Base-by-base conservation (phyloP, 805 yeast species). In the Saturnispora serradocipensis region DNA sequence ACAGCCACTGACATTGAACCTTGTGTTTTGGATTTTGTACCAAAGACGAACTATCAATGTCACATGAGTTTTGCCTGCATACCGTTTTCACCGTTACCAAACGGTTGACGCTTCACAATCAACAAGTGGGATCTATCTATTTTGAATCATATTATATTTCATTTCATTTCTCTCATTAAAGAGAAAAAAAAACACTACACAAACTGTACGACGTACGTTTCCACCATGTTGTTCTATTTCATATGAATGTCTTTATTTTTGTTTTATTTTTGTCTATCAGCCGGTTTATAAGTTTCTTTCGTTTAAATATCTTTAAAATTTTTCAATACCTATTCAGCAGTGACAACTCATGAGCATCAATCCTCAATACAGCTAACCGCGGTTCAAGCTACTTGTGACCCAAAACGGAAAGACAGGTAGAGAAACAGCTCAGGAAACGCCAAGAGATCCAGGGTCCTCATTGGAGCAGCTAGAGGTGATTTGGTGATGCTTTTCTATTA, bases 21-120 rank as follows among this genome's bases (percentile, higher is more conserved):
- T 27, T 43, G 32, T 43, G 45, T 43, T 43, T 28, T 43, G 45
- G 44, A 40, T 40, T 38, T 38, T 38, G 42, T 38, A 38, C 42
- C 42, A 38, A 38, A 38, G 42, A 38, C 42, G 16, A 38, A 38
- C 42, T 38, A 16, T 18, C 16, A 18, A 16, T 38, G 42, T 38
- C 22, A 38, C 4, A 10, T 18, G 5, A 38, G 9, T 16, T 16
- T 38, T 20, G 9, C 22, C 8, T 38, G 13, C 24, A 30, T 13
- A 13, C 9, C 10, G 2, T 7, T 25, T 7, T 25, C 10, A 9
- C 34, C 11, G 34, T 1, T 30, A 11, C 11, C 15, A 30, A 30
- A 3, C 15, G n/a, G 3, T 13, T 30, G 34, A 3, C 11, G 11
- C 11, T 25, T 30, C 11, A 10, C 34, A 30, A 13, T 13, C 5